These are phyloP conservation scores for Leishmania arabica DNA, from an alignment of 208 protist genomes.

Conservation along the genomic window DNA sequence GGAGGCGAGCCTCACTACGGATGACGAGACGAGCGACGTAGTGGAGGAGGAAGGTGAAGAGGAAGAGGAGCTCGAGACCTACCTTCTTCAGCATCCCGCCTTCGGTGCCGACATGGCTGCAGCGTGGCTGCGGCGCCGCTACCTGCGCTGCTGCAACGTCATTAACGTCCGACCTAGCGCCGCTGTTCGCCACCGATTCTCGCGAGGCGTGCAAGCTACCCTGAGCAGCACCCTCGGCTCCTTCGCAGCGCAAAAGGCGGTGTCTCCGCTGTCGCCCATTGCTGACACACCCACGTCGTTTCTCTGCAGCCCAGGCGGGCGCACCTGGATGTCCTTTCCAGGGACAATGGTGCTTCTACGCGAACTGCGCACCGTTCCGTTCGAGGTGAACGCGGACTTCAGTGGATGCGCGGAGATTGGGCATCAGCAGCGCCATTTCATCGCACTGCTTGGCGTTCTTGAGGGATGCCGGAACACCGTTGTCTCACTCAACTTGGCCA, in stretches of 20 bases:
- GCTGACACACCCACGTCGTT: background rate
- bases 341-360: conserved; percentile 16
- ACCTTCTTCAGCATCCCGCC: conserved; percentile 4
- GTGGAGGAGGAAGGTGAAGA: background rate
- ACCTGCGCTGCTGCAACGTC: conserved; percentile 36
- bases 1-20: background rate
- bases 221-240: background rate
- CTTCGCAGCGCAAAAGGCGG: conserved; percentile 2
- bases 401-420: conserved; percentile 21
- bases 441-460: conserved; percentile 33
- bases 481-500: conserved; percentile 22
- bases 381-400: conserved; percentile 23
- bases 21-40: background rate
- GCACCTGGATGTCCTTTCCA: conserved; percentile 26
- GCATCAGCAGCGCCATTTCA: conserved; percentile 26
- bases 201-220: conserved; percentile 8
- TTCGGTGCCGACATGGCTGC: conserved; percentile 6
- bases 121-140: conserved; percentile 31
- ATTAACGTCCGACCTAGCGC: conserved; percentile 11
- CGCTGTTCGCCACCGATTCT: conserved; percentile 17
- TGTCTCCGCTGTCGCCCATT: conserved; percentile 9
- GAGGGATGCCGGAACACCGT: conserved; percentile 28
- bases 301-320: background rate
- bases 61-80: conserved; percentile 20
- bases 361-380: conserved; percentile 14